These are phyloP conservation scores for Litchi chinensis DNA, from an alignment of 345 rosid species.

Conservation along the genomic window DNA sequence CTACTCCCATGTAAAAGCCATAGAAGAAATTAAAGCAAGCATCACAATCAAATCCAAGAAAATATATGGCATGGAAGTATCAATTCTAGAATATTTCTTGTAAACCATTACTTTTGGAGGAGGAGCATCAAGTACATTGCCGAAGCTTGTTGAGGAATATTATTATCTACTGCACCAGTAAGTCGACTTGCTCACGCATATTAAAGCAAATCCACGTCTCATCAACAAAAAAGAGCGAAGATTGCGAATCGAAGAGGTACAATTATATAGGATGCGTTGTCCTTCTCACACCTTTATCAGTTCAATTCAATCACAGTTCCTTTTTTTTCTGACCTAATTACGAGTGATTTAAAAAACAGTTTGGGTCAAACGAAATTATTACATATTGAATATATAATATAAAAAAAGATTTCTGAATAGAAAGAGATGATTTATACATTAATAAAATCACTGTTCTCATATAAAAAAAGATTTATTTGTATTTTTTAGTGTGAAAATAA, in stretches of 20 bases:
- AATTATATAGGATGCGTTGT: neutral
- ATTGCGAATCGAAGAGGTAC: neutral
- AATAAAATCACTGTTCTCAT: no score
- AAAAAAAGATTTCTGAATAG: no score
- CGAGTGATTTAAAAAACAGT: no score
- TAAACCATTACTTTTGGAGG: neutral
- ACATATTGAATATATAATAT: no score
- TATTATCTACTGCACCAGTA: neutral
- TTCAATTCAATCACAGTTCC: neutral
- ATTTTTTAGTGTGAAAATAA: no score
- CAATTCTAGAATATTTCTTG: neutral
- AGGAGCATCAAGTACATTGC: neutral
- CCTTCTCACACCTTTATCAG: neutral
- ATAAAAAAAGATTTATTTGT: no score
- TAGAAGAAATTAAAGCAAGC: neutral
- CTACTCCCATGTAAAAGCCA: neutral
- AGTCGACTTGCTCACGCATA: neutral
- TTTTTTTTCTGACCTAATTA: no score
- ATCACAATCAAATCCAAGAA: neutral
- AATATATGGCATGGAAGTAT: neutral
- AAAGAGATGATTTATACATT: no score
- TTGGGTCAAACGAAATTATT: no score
- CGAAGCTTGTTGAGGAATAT: neutral
- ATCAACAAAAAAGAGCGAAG: neutral
- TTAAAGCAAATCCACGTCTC: neutral